These are phyloP conservation scores for Gyromitra esculenta DNA, from an alignment of 2,329 filamentous ascomycete species.

Conservation along the genomic window DNA sequence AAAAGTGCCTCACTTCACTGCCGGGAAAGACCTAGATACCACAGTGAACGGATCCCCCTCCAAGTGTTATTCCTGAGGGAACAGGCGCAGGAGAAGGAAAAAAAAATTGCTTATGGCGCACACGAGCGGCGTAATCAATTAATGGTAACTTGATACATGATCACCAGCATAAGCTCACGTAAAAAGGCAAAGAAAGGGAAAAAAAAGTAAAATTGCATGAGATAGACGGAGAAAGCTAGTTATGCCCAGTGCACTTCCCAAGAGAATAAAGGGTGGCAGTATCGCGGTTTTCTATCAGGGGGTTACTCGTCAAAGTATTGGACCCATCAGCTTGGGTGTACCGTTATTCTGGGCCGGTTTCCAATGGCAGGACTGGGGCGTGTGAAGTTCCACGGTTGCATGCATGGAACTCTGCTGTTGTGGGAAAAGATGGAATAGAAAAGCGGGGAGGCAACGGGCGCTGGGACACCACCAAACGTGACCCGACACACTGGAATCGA, in stretches of 20 bases:
- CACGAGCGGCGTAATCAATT: constrained; percentile 11
- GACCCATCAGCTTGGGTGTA: constrained; percentile 41
- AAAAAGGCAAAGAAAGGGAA: constrained; percentile 21
- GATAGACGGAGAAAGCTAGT: constrained; percentile 13
- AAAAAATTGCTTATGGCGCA: constrained; percentile 32
- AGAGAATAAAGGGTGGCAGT: constrained; percentile 16
- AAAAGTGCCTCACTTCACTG: constrained; percentile 39
- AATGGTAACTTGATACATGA: constrained; percentile 21
- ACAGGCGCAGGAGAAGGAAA: constrained; percentile 20
- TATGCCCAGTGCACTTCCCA: constrained; percentile 37
- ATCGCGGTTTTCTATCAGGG: constrained; percentile 17
- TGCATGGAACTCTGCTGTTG: constrained; percentile 34
- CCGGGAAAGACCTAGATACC: neutral
- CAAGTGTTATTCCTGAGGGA: neutral
- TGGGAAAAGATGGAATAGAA: constrained; percentile 29
- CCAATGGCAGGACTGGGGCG: constrained; percentile 23
- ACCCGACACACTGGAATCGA: constrained; percentile 48
- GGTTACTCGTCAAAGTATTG: constrained; percentile 2
- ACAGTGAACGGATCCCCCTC: neutral
- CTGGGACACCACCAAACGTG: constrained; percentile 27
- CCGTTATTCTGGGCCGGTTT: constrained; percentile 40
- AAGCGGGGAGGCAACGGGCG: constrained; percentile 32
- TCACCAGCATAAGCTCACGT: constrained; percentile 29
- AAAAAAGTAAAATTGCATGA: constrained; percentile 10
- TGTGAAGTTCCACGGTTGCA: constrained; percentile 28